Evolutionary conservation across 2,329 filamentous ascomycete genomes (phyloP), one percentile per base, ranked within the genome.

Genomic region (Ophiocordyceps unilateralis): DNA sequence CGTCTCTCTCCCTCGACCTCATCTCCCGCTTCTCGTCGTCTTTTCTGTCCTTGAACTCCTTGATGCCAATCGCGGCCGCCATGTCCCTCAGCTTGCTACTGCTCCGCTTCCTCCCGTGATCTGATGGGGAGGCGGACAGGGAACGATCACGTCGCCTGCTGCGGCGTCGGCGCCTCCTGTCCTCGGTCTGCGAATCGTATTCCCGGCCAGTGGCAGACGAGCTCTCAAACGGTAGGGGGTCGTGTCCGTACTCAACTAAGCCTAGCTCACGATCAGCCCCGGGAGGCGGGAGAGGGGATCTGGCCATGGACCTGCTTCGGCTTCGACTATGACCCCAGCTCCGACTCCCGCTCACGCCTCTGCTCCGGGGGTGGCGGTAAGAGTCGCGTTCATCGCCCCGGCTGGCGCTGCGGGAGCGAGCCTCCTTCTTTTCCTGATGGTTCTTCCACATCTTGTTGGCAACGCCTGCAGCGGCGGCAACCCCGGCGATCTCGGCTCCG

Each of bases 201-300:
- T 58, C 61, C 45, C 60, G 53, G 34, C 52, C 55, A 22, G 52
- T 50, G 40, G 58, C 55, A 48, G 59, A 54, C 40, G 56, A 58
- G 49, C 60, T 57, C 46, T 59, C 54, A 47, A 64, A 64, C 50
- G 62, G 60, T 49, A 80, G 65, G 52, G 75, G 74, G 50, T 70
- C 67, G 55, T 64, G 66, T 51, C 76, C 76, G 65, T 80, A 80
- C 59, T 79, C 72, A 69, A 80, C 73, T 68, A 78, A 68, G 64
- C 74, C 76, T 76, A 78, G 64, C 64, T 77, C 73, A 65, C 68
- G 69, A 73, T 78, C 74, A 78, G 71, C 68, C 58, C 60, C 61
- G 55, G 63, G 61, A 58, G 69, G 66, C 52, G 67, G 66, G 62
- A 66, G 61, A 59, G 59, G 61, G 63, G 64, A 62, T 62, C 62